These are phyloP conservation scores for Lactarius hatsudake DNA, from an alignment of 768 basidiomycete genomes.

Conservation along the genomic window DNA sequence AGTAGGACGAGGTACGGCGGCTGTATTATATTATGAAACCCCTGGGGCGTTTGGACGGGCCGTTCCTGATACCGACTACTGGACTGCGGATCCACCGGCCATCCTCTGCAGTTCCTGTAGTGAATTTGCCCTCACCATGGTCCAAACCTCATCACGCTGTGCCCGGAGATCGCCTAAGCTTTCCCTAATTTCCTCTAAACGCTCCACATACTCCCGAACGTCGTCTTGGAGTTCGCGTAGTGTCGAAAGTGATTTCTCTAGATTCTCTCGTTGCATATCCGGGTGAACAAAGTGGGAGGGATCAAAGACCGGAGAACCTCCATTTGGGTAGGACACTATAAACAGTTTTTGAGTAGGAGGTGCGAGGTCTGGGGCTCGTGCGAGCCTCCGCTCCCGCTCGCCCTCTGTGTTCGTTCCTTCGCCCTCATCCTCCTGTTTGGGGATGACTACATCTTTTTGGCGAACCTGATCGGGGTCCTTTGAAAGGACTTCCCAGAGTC, in stretches of 20 bases:
- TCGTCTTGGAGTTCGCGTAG: slow-evolving; percentile 84
- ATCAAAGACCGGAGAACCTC: slow-evolving; percentile 49
- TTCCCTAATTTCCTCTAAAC: slow-evolving; percentile 80
- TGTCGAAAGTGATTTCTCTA: slow-evolving; percentile 72
- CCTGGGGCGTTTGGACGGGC: neutral
- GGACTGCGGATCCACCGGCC: slow-evolving; percentile 36
- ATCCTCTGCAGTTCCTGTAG: slow-evolving; percentile 71
- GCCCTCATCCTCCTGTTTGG: slow-evolving; percentile 66
- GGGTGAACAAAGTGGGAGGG: slow-evolving; percentile 62
- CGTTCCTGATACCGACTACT: neutral
- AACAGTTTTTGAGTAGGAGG: slow-evolving; percentile 67
- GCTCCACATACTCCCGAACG: slow-evolving; percentile 81
- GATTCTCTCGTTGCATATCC: slow-evolving; percentile 61
- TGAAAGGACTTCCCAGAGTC: slow-evolving; percentile 77
- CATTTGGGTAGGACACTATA: slow-evolving; percentile 49
- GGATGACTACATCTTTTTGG: slow-evolving; percentile 45
- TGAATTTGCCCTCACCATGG: slow-evolving; percentile 68
- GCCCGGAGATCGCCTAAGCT: slow-evolving; percentile 70
- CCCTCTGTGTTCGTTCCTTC: slow-evolving; percentile 38
- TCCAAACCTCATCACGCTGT: slow-evolving; percentile 75
- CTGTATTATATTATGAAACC: slow-evolving; percentile 18
- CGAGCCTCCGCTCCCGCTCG: slow-evolving; percentile 43
- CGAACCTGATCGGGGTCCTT: slow-evolving; percentile 54
- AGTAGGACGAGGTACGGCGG: neutral
- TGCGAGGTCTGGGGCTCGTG: slow-evolving; percentile 64